phyloP scores from a whole-genome alignment of 345 rosid genomes.

The Trapa bicornis region DNA sequence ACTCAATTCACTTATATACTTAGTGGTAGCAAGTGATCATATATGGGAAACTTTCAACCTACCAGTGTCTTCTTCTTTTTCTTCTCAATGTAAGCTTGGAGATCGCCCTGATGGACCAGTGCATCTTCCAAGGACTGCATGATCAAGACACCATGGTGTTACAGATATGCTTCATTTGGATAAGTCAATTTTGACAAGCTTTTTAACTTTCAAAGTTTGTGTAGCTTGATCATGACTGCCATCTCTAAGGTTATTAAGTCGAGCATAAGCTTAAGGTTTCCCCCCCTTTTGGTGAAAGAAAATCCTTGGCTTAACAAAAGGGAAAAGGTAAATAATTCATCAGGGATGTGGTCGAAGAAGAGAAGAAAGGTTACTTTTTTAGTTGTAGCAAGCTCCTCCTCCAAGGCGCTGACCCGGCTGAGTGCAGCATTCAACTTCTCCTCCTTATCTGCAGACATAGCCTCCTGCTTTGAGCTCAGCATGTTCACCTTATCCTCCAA shows the following conservation, averaged over 20 bases:
- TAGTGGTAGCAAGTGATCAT: neutral
- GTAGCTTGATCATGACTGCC: no score
- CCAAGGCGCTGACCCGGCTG: constrained; percentile 50
- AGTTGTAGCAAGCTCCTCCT: constrained; percentile 68
- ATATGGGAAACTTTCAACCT: neutral
- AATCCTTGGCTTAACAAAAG: no score
- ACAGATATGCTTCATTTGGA: neutral
- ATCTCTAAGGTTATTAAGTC: no score
- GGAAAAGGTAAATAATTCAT: no score
- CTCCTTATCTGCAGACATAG: constrained; percentile 68
- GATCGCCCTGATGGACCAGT: constrained; percentile 54
- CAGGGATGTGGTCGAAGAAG: neutral
- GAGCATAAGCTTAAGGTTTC: no score
- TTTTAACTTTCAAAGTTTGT: neutral
- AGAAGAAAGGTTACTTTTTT: constrained; percentile 39
- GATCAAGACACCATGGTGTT: constrained; percentile 1
- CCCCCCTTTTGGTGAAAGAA: no score
- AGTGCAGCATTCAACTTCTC: constrained; percentile 67
- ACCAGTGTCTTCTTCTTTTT: constrained; percentile 61
- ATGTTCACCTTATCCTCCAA: constrained; percentile 53
- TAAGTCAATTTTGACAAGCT: neutral
- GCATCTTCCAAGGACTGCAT: constrained; percentile 76
- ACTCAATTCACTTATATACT: no score
- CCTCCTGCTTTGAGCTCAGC: constrained; percentile 39
- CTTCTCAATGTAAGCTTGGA: constrained; percentile 60